These are phyloP conservation scores for Urochloa ruziziensis DNA, from an alignment of 176 grass and related monocot genomes.

Conservation along the genomic window DNA sequence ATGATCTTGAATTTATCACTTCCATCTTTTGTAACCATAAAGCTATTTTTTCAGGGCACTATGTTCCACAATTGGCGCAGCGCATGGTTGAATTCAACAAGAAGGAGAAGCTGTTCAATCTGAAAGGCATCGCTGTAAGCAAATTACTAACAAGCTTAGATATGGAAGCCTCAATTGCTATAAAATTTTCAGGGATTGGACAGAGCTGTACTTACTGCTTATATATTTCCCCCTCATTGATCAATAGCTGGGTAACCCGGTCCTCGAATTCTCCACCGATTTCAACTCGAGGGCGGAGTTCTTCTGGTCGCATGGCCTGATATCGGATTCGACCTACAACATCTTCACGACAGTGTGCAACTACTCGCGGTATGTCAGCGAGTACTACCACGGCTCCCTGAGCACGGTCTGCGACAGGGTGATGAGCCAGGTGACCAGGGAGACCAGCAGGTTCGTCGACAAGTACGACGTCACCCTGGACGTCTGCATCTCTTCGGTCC, in stretches of 20 bases:
- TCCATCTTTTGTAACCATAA: background rate
- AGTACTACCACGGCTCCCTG: slow-evolving; percentile 78
- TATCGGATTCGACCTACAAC: slow-evolving; percentile 84
- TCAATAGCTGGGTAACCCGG: slow-evolving; percentile 75
- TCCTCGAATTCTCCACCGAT: slow-evolving; percentile 89
- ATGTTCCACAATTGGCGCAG: slow-evolving; percentile 77
- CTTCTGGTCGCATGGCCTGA: slow-evolving; percentile 97
- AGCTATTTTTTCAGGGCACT: slow-evolving; percentile 52
- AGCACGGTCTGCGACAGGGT: slow-evolving; percentile 67
- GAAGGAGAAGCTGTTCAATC: slow-evolving; percentile 81
- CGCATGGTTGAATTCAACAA: slow-evolving; percentile 83
- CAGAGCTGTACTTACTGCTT: background rate
- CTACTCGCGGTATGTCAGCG: slow-evolving; percentile 85
- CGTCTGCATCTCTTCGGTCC: slow-evolving; percentile 76
- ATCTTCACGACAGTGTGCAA: slow-evolving; percentile 80
- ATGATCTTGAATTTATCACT: background rate
- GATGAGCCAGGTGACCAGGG: slow-evolving; percentile 78
- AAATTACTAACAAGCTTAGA: background rate
- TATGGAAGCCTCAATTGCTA: background rate
- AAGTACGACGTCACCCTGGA: slow-evolving; percentile 97
- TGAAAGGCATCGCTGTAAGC: slow-evolving; percentile 97
- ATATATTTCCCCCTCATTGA: too few relatives aligned
- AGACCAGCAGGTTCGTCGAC: slow-evolving; percentile 90
- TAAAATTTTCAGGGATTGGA: background rate
- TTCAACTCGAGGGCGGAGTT: slow-evolving; percentile 98